Base-by-base conservation (phyloP, 2,329 filamentous ascomycete genomes). In the Didymella pomorum region DNA sequence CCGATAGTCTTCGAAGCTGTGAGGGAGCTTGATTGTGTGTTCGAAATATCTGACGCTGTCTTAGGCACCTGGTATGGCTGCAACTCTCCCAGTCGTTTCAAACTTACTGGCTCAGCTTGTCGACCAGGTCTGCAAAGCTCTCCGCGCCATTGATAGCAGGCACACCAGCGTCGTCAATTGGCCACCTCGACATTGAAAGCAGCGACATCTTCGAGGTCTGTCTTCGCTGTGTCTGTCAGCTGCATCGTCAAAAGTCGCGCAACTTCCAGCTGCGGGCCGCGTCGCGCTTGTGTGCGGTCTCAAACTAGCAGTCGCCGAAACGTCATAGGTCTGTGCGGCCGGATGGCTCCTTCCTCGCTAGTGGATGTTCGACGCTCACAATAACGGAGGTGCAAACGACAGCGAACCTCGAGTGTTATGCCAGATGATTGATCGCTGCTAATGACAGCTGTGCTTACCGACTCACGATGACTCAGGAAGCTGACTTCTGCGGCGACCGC, bases 1-100 rank as follows among this genome's bases (percentile, higher is more conserved):
- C 46, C 89, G 82, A 9, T 92, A 80, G 74, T 92, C 89, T 70
- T 93, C 90, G 77, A 92, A 92, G 14, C 86, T 89, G 70, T 86
- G 85, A 16, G 90, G 88, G 44, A 87, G 78, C 50, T 83, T 81
- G 54, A 92, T 82, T 21, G 84, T 84, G 57, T 87, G 84, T 57
- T 83, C 80, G 58, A 78, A 74, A 57, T 72, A 77, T 56, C 76
- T 77, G 50, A 21, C n/a, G n/a, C 14, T 41, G 6, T n/a, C 48
- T 73, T 52, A 74, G 66, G 43, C 53, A 35, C 31, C 31, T 35
- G 31, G 31, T 3, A 16, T 41, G 31, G 58, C 42, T 25, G 23
- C 51, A n/a, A 39, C 42, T 46, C 16, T 39, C 33, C 46, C 47
- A 39, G 42, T 44, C 47, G 42, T 33, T 23, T 33, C 39, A 18